These are phyloP conservation scores for Somion occarium DNA, from an alignment of 1,284 basidiomycete species.

Conservation along the genomic window DNA sequence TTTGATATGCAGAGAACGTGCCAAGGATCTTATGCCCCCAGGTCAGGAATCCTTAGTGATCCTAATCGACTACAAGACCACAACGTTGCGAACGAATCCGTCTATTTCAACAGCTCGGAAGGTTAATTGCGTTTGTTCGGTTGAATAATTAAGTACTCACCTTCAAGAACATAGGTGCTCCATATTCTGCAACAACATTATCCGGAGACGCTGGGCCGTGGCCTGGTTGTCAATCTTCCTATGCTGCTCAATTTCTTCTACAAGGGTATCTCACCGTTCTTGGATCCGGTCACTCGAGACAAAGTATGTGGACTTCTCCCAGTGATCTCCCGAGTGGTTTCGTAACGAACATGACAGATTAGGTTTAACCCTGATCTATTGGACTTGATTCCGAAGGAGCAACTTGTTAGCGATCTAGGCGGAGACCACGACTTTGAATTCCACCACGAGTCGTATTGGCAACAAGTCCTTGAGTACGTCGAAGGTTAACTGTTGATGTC, in stretches of 20 bases:
- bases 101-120: conserved; percentile 76
- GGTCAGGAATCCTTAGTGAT: conserved; percentile 80
- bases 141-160: not conserved
- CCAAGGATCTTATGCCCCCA: conserved; percentile 80
- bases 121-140: conserved; percentile 26
- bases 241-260: conserved; percentile 81
- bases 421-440: conserved; percentile 78
- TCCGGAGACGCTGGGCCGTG: conserved; percentile 83
- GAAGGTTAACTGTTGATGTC: not conserved
- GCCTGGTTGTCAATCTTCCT: conserved; percentile 82
- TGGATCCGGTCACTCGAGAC: conserved; percentile 87
- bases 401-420: conserved; percentile 82
- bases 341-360: conserved; percentile 44
- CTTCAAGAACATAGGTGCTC: conserved; percentile 46
- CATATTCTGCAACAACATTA: conserved; percentile 90
- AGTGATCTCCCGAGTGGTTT: not conserved
- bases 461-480: conserved; percentile 66
- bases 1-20: conserved; percentile 60
- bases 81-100: conserved; percentile 76
- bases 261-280: conserved; percentile 80
- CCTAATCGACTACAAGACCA: conserved; percentile 80
- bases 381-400: conserved; percentile 70
- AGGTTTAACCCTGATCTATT: conserved; percentile 82
- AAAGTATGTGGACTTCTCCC: conserved; percentile 53
- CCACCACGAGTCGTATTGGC: conserved; percentile 76